Evolutionary conservation across 2,329 filamentous ascomycete genomes (phyloP), one percentile per base, ranked within the genome.

Genomic region (Cephalotrichum gorgonifer): DNA sequence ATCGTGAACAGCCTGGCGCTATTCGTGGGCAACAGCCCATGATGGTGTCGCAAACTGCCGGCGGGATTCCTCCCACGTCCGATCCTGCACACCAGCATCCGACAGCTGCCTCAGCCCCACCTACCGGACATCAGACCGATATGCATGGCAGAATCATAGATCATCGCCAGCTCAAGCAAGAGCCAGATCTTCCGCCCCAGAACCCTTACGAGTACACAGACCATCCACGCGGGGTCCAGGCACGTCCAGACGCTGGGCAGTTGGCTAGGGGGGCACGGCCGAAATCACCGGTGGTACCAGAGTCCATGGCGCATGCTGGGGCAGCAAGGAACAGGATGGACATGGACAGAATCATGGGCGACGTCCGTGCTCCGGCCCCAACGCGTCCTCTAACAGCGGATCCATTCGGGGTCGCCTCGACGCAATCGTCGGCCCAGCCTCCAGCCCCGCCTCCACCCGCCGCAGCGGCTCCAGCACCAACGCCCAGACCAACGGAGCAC

Each of bases 401-500:
- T 27, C 25, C 15, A 20, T 27, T 27, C 42, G 42, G 42, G 9
- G 27, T 9, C 23, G 20, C n/a, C 9, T 23, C 25, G 22, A 4
- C 12, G 22, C 25, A 44, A 6, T 17, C 42, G 11, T 22, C 42
- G 14, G 23, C 22, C 22, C 12, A 15, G 27, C n/a, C 25, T 12
- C 14, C 25, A 9, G 27, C 22, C 12, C 42, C 42, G 22, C 42
- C 42, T 27, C 23, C n/a, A 31, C 7, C 41, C 6, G 25, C 41
- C n/a, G 11, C 41, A 9, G 11, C 41, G 22, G 20, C 41, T 26
- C 39, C 41, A n/a, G 64, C 66, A 3, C 66, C 66, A 8, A 62
- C 66, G 26, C 59, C 69, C 22, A 62, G 69, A 26, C 62, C 69
- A 35, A 60, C 73, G 2, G 74, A 77, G 54, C 70, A 74, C n/a